Evolutionary conservation across 148 eudicot genomes (phyloP).

Genomic region (Camellia sinensis): DNA sequence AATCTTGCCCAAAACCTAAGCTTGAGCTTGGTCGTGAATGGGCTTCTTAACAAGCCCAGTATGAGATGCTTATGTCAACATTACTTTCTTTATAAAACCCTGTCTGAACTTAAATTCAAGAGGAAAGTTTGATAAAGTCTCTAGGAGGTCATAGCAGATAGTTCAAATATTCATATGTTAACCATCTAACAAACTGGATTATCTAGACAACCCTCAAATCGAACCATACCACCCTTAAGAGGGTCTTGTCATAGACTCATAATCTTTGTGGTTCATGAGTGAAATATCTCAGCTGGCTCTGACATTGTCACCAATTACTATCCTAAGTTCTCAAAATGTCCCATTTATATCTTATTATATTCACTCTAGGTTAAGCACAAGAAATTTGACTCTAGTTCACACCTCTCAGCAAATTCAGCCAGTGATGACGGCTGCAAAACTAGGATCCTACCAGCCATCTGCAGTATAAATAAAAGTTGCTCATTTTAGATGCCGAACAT

Average conservation of each 20-base stretch:
- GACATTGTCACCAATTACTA: background rate
- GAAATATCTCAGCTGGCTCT: background rate
- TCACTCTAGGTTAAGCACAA: background rate
- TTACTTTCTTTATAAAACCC: background rate
- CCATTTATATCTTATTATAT: conserved; percentile 4
- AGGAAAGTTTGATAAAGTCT: background rate
- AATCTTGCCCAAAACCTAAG: background rate
- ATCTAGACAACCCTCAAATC: background rate
- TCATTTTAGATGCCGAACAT: background rate
- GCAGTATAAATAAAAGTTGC: conserved; percentile 18
- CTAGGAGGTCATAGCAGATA: background rate
- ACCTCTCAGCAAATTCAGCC: conserved; percentile 80
- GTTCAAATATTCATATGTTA: background rate
- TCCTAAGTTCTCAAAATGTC: background rate
- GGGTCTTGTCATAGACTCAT: background rate
- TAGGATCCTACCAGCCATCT: conserved; percentile 90
- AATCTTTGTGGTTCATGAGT: background rate
- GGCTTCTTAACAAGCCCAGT: background rate
- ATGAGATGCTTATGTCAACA: background rate
- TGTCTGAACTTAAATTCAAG: background rate
- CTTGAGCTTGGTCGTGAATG: background rate
- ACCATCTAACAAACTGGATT: background rate
- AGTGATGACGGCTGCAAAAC: conserved; percentile 76
- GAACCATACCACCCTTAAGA: too few relatives aligned
- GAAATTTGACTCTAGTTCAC: conserved; percentile 1